Percentiles rank a stretch among this genome's conserved stretches.
Evolutionary conservation across 805 yeast species (phyloP).

Genomic region (Wickerhamomyces chaumierensis): DNA sequence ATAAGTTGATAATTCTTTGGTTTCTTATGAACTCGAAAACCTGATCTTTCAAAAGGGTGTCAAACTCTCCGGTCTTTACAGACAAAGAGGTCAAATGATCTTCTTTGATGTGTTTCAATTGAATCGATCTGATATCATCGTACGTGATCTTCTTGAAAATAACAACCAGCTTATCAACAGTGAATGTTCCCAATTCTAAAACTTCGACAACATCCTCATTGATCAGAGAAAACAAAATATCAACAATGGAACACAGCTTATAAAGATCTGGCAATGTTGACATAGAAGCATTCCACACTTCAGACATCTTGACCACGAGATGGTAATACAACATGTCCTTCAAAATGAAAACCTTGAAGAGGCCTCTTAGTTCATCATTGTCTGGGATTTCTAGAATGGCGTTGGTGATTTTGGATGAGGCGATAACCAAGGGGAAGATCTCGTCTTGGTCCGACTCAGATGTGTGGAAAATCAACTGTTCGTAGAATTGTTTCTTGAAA

Average conservation of each 20-base stretch:
- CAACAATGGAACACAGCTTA: constrained; percentile 35
- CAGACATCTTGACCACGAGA: constrained; percentile 45
- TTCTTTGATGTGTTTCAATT: constrained; percentile 32
- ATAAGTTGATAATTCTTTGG: constrained; percentile 59
- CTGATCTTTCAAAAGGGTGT: constrained; percentile 38
- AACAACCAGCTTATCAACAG: constrained; percentile 34
- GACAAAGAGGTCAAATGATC: constrained; percentile 33
- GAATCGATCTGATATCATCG: constrained; percentile 41
- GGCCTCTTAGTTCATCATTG: constrained; percentile 8
- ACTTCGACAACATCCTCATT: constrained; percentile 15
- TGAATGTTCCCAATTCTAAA: too few relatives aligned
- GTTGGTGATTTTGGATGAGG: constrained; percentile 19
- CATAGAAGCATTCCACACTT: constrained; percentile 54
- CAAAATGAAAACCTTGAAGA: constrained; percentile 30
- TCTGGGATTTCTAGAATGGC: constrained; percentile 17
- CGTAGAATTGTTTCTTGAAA: constrained; percentile 51
- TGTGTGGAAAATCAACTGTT: constrained; percentile 53
- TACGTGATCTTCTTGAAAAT: constrained; percentile 32
- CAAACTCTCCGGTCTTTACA: constrained; percentile 33
- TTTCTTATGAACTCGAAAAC: constrained; percentile 63
- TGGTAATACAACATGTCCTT: constrained; percentile 47
- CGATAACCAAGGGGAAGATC: constrained; percentile 23
- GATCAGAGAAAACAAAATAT: constrained; percentile 21
- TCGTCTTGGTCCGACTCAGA: constrained; percentile 32
- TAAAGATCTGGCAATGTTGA: constrained; percentile 43